Evolutionary conservation across 495 filamentous ascomycete species (phyloP).

Genomic region (Penicillium manginii): DNA sequence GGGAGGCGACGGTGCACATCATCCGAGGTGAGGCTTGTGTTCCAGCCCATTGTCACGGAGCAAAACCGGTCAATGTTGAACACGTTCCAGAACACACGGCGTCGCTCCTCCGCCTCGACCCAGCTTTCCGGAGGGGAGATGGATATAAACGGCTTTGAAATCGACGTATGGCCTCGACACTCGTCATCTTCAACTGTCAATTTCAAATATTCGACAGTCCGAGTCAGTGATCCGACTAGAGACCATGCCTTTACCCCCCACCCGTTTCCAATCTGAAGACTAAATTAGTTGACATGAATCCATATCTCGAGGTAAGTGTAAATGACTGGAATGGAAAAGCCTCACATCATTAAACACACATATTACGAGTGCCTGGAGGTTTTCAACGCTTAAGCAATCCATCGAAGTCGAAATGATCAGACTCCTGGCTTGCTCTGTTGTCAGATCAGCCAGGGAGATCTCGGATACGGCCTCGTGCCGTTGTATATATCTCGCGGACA

Average conservation of each 20-base stretch:
- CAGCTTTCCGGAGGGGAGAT: conserved; percentile 30
- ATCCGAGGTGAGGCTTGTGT: conserved; percentile 34
- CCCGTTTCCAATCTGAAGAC: conserved; percentile 30
- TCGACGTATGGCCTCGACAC: not conserved
- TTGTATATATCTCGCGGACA: conserved; percentile 4
- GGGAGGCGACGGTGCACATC: conserved; percentile 21
- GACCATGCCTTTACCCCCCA: conserved; percentile 35
- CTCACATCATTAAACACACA: conserved; percentile 30
- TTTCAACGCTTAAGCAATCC: conserved; percentile 38
- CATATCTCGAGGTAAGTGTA: not conserved
- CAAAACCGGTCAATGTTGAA: conserved; percentile 47
- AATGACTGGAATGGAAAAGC: not conserved
- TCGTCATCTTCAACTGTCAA: conserved; percentile 37
- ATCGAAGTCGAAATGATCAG: conserved; percentile 33
- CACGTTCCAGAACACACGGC: conserved; percentile 53
- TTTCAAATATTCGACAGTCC: conserved; percentile 41
- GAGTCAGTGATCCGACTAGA: conserved; percentile 38
- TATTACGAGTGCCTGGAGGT: conserved; percentile 39
- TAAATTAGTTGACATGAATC: not conserved
- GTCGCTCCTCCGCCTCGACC: conserved; percentile 53
- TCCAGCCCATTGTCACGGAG: conserved; percentile 29
- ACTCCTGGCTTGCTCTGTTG: conserved; percentile 9
- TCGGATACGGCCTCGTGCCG: not conserved
- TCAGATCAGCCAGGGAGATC: not conserved
- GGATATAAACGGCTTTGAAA: conserved; percentile 19